These are phyloP conservation scores for Fusarium anthophilum DNA, from an alignment of 2,329 filamentous ascomycete genomes.

Conservation along the genomic window DNA sequence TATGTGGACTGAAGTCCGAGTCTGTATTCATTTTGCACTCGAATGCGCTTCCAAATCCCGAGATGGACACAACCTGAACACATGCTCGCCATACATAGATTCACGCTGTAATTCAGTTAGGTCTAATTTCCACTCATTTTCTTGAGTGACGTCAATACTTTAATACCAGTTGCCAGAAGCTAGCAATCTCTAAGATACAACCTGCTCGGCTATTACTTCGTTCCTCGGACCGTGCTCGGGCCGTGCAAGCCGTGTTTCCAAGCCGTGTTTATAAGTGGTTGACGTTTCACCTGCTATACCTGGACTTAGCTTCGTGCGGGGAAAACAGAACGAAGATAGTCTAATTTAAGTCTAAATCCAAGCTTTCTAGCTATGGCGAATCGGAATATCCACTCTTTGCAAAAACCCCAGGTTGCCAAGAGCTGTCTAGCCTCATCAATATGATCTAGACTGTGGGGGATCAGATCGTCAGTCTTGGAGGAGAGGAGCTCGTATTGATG, in stretches of 20 bases:
- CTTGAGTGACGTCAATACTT: background rate
- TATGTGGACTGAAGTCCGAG: too few species aligned
- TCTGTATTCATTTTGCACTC: too few species aligned
- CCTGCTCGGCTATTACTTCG: background rate
- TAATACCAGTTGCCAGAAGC: background rate
- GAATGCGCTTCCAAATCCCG: too few species aligned
- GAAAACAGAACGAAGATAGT: background rate
- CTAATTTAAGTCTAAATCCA: background rate
- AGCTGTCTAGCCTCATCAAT: background rate
- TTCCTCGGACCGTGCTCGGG: background rate
- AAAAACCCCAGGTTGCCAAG: background rate
- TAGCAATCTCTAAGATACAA: accelerated
- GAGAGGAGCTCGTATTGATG: background rate
- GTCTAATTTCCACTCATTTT: too few species aligned
- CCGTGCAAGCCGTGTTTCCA: background rate
- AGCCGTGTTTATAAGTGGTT: background rate
- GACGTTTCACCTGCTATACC: background rate
- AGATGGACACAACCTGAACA: too few species aligned
- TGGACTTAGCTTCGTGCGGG: background rate
- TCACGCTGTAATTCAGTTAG: too few species aligned
- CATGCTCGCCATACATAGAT: too few species aligned
- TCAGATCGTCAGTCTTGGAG: background rate
- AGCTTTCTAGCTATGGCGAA: background rate
- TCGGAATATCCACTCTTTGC: background rate
- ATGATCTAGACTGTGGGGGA: background rate